Percentiles rank a stretch among this genome's conserved stretches.
These are phyloP conservation scores for Theobroma grandiflorum DNA, from an alignment of 441 rosid species.

Conservation along the genomic window DNA sequence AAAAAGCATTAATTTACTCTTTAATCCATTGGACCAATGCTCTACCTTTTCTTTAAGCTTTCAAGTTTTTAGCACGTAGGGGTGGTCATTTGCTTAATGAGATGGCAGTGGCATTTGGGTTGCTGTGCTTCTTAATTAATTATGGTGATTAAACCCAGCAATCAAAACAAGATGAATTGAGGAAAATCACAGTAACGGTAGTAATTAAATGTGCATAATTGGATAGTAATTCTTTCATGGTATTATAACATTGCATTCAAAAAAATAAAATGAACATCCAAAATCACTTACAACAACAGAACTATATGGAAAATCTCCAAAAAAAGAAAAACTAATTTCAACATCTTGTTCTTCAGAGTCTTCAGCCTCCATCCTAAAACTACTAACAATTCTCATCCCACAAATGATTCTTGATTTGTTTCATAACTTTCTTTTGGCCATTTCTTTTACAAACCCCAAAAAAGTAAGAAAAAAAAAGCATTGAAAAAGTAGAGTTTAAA, in stretches of 20 bases:
- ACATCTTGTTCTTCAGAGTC: constrained; percentile 12
- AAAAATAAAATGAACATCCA: constrained; percentile 17
- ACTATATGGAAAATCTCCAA: background rate
- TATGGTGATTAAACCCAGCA: background rate
- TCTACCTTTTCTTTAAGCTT: background rate
- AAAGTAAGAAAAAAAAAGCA: constrained; percentile 6
- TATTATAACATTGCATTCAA: background rate
- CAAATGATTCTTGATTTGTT: constrained; percentile 23
- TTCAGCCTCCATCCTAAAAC: constrained; percentile 2
- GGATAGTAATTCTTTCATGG: background rate
- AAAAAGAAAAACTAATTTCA: background rate
- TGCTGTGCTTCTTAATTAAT: background rate
- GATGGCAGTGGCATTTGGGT: background rate
- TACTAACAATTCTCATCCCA: constrained; percentile 11
- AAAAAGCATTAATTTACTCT: background rate
- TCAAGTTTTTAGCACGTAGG: background rate
- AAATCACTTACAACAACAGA: constrained; percentile 17
- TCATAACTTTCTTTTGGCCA: constrained; percentile 30
- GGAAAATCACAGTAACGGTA: background rate
- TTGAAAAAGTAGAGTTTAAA: constrained; percentile 18
- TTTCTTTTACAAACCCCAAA: constrained; percentile 20
- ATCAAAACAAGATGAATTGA: background rate
- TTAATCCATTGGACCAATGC: too few relatives aligned
- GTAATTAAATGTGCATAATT: background rate
- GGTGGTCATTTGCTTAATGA: background rate